These are phyloP conservation scores for Trichoderma simmonsii DNA, from an alignment of 2,329 filamentous ascomycete species.

Conservation along the genomic window DNA sequence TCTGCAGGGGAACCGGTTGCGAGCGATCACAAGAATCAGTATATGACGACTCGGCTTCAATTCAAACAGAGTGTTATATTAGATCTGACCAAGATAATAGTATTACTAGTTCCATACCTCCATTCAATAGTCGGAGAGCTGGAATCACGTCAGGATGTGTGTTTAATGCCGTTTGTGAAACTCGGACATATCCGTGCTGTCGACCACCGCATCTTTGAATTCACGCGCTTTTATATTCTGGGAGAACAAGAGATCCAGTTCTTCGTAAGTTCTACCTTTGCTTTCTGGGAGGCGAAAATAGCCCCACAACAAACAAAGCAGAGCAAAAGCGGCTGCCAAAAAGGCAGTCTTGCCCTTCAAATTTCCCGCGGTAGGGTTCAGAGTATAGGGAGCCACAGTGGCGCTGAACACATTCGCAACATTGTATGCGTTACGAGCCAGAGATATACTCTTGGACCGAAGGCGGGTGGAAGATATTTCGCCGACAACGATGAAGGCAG, in stretches of 20 bases:
- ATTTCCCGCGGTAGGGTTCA: not conserved
- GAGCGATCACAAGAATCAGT: not conserved
- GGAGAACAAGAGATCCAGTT: not conserved
- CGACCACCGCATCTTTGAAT: not conserved
- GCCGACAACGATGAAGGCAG: not conserved
- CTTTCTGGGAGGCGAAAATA: not conserved
- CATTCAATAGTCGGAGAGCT: not conserved
- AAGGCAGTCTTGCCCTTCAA: not conserved
- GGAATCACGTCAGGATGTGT: not conserved
- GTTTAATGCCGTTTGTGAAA: not conserved
- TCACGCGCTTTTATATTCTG: not conserved
- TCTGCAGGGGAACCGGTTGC: not conserved
- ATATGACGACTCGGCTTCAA: not conserved
- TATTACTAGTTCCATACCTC: not conserved
- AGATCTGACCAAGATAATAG: not conserved
- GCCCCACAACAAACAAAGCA: not conserved
- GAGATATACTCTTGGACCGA: not conserved
- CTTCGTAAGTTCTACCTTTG: not conserved
- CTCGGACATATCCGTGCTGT: not conserved
- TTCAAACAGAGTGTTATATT: not conserved
- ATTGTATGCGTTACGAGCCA: not conserved
- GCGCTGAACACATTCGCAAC: not conserved
- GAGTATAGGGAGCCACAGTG: not conserved
- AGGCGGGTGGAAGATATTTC: not conserved
- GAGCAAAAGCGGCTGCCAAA: not conserved